phyloP scores from a whole-genome alignment of 345 rosid genomes.

The Arabis alpina region DNA sequence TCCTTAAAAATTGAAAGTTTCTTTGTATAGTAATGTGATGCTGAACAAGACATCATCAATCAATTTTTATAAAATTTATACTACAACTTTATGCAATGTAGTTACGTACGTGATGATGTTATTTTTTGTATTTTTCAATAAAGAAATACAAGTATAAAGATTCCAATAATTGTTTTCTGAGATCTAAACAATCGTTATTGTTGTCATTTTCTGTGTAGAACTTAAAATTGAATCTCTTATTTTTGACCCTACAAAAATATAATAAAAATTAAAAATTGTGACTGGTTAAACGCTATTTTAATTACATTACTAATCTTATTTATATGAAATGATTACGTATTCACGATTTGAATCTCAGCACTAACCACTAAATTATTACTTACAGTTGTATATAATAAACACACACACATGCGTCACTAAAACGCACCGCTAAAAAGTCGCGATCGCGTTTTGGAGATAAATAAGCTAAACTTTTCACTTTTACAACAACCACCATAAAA shows the following conservation, averaged over 20 bases:
- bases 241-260: constrained; percentile 21
- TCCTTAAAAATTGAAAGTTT: constrained; percentile 16
- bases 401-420: constrained; percentile 29
- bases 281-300: constrained; percentile 13
- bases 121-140: constrained; percentile 24
- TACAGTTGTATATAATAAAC: too few species aligned
- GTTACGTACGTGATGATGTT: constrained; percentile 46
- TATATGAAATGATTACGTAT: constrained; percentile 23
- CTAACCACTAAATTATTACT: not conserved
- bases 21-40: constrained; percentile 29
- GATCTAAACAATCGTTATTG: constrained; percentile 26
- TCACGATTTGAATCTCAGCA: constrained; percentile 10
- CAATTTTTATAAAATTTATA: not conserved
- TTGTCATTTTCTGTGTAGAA: constrained; percentile 23
- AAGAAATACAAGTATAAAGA: constrained; percentile 27
- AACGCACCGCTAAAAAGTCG: constrained; percentile 36
- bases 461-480: constrained; percentile 9
- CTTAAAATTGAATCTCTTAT: constrained; percentile 23
- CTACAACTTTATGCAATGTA: constrained; percentile 25
- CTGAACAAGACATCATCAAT: constrained; percentile 24
- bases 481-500: constrained; percentile 11
- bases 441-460: constrained; percentile 18
- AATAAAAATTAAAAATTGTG: not conserved
- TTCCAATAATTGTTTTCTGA: constrained; percentile 36
- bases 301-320: constrained; percentile 4